These are phyloP conservation scores for Fusarium sp. DNA, from an alignment of 2,329 filamentous ascomycete genomes.

Conservation along the genomic window DNA sequence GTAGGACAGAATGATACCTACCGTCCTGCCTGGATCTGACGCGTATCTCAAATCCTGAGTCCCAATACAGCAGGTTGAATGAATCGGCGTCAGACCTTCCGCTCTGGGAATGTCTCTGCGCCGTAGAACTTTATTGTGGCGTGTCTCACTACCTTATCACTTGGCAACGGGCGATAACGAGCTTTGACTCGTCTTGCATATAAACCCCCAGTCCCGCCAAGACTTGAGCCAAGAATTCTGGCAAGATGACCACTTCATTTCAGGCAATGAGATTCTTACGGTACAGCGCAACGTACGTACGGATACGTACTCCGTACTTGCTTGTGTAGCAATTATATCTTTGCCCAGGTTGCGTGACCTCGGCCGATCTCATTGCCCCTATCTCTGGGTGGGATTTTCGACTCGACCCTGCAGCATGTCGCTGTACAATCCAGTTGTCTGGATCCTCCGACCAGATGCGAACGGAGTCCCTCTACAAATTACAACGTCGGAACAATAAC, in stretches of 20 bases:
- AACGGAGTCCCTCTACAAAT: background rate
- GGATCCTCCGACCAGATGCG: background rate
- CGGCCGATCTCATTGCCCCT: constrained; percentile 23
- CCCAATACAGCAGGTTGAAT: constrained; percentile 21
- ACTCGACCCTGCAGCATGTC: background rate
- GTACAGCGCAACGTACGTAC: background rate
- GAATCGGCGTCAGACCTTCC: constrained; percentile 19
- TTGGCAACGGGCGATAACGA: constrained; percentile 19
- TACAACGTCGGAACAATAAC: background rate
- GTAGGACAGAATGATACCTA: background rate
- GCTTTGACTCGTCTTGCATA: constrained; percentile 29
- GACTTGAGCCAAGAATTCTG: constrained; percentile 25
- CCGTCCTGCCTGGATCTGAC: constrained; percentile 13
- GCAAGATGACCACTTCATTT: constrained; percentile 20
- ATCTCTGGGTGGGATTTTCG: background rate
- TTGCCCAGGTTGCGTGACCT: constrained; percentile 1
- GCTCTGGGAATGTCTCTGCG: constrained; percentile 13
- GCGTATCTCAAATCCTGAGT: background rate
- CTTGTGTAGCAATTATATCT: constrained; percentile 8
- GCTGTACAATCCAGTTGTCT: background rate
- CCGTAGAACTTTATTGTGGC: background rate
- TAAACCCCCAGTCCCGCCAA: constrained; percentile 26
- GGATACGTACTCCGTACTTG: no score
- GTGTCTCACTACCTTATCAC: constrained; percentile 18
- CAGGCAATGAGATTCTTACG: constrained; percentile 5